Evolutionary conservation across 495 filamentous ascomycete genomes (phyloP), one percentile per base, ranked within the genome.

Genomic region (Rhizodiscina lignyota): DNA sequence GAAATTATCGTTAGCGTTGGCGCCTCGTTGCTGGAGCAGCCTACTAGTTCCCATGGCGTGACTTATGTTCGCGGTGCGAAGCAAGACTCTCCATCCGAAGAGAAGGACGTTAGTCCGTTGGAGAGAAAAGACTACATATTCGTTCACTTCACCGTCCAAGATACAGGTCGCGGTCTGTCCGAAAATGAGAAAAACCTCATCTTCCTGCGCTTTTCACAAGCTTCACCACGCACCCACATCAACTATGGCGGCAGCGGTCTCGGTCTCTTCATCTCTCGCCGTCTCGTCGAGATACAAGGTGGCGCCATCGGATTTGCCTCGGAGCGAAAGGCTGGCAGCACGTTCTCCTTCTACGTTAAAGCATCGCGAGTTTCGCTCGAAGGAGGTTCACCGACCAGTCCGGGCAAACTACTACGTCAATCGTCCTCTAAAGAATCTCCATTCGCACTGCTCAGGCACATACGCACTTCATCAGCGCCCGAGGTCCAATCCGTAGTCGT

Each of bases 301-400:
- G 54, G 54, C 8, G 48, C 45, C 10, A 55, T 58, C 27, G 54
- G 54, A 5, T 43, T 58, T 13, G 30, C 20, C 8, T 52, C 50
- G 5, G 35, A 37, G 22, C 38, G 41, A 12, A 43, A 41, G 18
- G 16, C 18, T 3, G 54, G 54, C 13, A 49, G 41, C 26, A 54
- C 45, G 2, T 58, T 58, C 32, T 42, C 31, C 19, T 58, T 58
- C 44, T 58, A 45, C 41, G 37, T 58, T 23, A 53, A 47, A 36
- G 44, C 36, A 4, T 37, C n/a, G n/a, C n/a, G n/a, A n/a, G n/a
- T n/a, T n/a, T n/a, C n/a, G n/a, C n/a, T n/a, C n/a, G 41, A 29
- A 29, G 34, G 12, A 20, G 21, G 3, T n/a, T n/a, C n/a, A n/a
- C n/a, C n/a, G n/a, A n/a, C n/a, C n/a, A n/a, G n/a, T n/a, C n/a